phyloP scores from a whole-genome alignment of 495 filamentous ascomycete genomes.

The Filosporella fistucella region DNA sequence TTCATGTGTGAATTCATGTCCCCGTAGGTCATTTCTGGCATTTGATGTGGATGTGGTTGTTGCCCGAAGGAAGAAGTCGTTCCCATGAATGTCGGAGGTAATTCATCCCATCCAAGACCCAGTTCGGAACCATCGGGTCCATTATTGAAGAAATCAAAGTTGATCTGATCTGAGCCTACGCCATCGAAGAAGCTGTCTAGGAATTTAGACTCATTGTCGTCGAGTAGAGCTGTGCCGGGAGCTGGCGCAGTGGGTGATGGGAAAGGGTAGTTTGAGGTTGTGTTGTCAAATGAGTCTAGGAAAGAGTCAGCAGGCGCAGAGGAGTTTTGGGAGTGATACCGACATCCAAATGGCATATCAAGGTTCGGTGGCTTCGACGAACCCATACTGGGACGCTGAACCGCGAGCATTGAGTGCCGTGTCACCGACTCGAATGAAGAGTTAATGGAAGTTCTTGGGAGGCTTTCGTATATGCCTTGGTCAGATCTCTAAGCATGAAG shows the following conservation, averaged over 20 bases:
- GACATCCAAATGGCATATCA: constrained; percentile 58
- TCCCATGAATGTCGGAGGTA: constrained; percentile 57
- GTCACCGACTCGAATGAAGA: not conserved
- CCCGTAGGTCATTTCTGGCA: constrained; percentile 17
- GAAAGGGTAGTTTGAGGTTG: constrained; percentile 44
- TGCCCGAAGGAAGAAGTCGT: constrained; percentile 58
- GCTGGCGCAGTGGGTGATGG: constrained; percentile 53
- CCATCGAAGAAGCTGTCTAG: constrained; percentile 60
- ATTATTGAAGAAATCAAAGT: constrained; percentile 39
- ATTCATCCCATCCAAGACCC: constrained; percentile 49
- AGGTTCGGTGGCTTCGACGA: constrained; percentile 33
- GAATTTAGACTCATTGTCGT: constrained; percentile 56
- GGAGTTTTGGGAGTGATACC: constrained; percentile 23
- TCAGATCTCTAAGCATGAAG: constrained; percentile 1
- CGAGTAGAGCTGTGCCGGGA: constrained; percentile 54
- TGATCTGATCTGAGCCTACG: constrained; percentile 50
- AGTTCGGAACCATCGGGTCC: constrained; percentile 38
- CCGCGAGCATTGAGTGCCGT: constrained; percentile 38
- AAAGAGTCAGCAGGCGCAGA: not conserved
- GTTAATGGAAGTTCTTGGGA: too few relatives aligned
- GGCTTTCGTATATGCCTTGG: not conserved
- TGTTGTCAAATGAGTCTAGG: constrained; percentile 23
- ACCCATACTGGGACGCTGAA: constrained; percentile 43
- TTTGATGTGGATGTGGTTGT: constrained; percentile 21
- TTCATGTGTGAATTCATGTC: constrained; percentile 17